Evolutionary conservation across 2,329 filamentous ascomycete genomes (phyloP).

Genomic region (Chaetomiaceae sp.): DNA sequence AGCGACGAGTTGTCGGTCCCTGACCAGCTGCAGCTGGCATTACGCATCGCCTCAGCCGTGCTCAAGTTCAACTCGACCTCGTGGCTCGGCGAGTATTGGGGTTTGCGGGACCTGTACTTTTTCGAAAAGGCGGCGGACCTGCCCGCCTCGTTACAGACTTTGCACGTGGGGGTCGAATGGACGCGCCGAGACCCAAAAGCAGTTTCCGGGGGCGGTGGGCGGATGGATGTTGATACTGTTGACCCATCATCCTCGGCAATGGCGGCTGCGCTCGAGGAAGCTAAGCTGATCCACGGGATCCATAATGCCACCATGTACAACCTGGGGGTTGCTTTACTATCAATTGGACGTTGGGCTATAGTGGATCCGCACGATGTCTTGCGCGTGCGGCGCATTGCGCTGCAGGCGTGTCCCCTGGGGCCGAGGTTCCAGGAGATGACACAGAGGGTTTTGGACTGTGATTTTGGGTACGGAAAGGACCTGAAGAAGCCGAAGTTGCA

Average conservation of each 20-base stretch:
- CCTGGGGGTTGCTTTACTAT: constrained; percentile 1
- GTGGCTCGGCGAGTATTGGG: constrained; percentile 2
- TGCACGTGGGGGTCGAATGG: too few species aligned
- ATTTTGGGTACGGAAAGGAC: constrained; percentile 4
- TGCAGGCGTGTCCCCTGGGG: background rate
- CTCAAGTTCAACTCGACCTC: constrained; percentile 6
- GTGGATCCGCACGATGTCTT: background rate
- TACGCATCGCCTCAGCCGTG: background rate
- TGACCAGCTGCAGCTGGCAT: constrained; percentile 2
- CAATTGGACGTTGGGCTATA: constrained; percentile 2
- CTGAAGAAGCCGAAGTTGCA: constrained; percentile 1
- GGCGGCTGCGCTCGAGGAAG: too few species aligned
- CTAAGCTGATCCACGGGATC: background rate
- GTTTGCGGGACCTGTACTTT: background rate
- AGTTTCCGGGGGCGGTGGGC: too few species aligned
- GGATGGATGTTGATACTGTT: too few species aligned
- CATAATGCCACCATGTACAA: background rate
- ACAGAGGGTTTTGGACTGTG: background rate
- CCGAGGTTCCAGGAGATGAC: constrained; percentile 7
- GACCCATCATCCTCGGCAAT: too few species aligned
- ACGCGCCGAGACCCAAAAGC: background rate
- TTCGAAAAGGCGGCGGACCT: constrained; percentile 1
- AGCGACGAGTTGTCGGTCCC: background rate
- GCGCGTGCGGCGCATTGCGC: background rate
- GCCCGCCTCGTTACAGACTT: background rate